phyloP scores from a whole-genome alignment of 2,329 filamentous ascomycete species.

The Thyridium curvatum region DNA sequence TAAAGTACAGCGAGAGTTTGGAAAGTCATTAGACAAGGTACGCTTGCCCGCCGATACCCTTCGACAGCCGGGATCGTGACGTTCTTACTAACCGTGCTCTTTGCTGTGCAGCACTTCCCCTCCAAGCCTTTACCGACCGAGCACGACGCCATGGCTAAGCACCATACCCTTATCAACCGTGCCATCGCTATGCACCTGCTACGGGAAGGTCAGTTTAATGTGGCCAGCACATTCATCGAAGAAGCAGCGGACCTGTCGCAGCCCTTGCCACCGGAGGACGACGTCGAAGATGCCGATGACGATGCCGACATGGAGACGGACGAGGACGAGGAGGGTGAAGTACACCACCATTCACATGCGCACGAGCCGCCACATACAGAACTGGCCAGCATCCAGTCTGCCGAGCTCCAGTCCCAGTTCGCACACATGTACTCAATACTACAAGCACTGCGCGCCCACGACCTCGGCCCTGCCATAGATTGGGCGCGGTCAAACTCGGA shows the following conservation, averaged over 20 bases:
- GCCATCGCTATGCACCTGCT: conserved; percentile 96
- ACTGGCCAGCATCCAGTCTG: conserved; percentile 49
- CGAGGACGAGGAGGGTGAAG: conserved; percentile 13
- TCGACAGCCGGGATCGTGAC: too few relatives aligned
- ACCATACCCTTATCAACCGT: conserved; percentile 76
- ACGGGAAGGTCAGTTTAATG: conserved; percentile 86
- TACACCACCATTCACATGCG: conserved; percentile 18
- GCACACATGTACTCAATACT: conserved; percentile 87
- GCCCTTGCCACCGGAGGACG: conserved; percentile 12
- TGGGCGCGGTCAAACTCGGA: conserved; percentile 73
- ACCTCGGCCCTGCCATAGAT: conserved; percentile 75
- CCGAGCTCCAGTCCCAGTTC: conserved; percentile 73
- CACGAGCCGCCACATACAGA: too few relatives aligned
- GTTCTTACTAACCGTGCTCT: conserved; percentile 6
- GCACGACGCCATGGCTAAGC: conserved; percentile 71
- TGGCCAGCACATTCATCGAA: conserved; percentile 76
- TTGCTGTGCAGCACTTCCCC: conserved; percentile 23
- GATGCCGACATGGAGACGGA: conserved; percentile 11
- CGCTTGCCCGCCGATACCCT: conserved; percentile 5
- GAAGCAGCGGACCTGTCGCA: conserved; percentile 48
- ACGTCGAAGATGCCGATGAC: conserved; percentile 7
- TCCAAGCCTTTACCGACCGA: conserved; percentile 65
- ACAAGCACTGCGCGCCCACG: conserved; percentile 64
- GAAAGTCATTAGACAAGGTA: conserved; percentile 79
- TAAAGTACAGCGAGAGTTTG: conserved; percentile 74